A percentile compares a stretch with the other conserved stretches of the same genome.
phyloP scores from a whole-genome alignment of 805 yeast species.

The Wickerhamomyces strasburgensis region DNA sequence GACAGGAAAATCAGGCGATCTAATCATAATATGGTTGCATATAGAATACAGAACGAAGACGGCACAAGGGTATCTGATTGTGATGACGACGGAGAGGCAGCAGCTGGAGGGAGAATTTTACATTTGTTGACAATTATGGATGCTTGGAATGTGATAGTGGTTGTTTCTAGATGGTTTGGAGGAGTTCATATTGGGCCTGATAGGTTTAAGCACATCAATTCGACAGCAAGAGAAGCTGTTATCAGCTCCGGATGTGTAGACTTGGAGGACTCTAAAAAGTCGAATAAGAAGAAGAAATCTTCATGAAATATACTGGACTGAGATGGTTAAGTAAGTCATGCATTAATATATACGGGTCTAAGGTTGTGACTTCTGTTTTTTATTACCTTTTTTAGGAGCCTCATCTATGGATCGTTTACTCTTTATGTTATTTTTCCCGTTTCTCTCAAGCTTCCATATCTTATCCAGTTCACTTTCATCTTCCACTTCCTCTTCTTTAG shows the following conservation, averaged over 20 bases:
- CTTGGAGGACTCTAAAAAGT: conserved; percentile 19
- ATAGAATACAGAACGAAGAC: conserved; percentile 55
- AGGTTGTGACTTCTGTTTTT: conserved; percentile 19
- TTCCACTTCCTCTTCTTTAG: conserved; percentile 4
- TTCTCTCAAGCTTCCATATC: conserved; percentile 24
- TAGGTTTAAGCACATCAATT: conserved; percentile 87
- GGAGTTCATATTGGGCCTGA: conserved; percentile 92
- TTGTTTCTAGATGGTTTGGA: conserved; percentile 84
- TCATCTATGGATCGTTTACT: conserved; percentile 13
- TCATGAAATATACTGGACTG: background rate
- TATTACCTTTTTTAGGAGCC: conserved; percentile 12
- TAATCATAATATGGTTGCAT: conserved; percentile 79
- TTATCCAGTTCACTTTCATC: conserved; percentile 12
- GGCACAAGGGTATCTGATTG: conserved; percentile 72
- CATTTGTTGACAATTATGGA: conserved; percentile 74
- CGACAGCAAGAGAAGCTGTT: conserved; percentile 82
- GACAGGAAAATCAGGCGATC: conserved; percentile 69
- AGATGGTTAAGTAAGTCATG: too few relatives aligned
- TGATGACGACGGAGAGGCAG: conserved; percentile 96
- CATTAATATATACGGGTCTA: too few relatives aligned
- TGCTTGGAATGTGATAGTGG: conserved; percentile 76
- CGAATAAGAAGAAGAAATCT: conserved; percentile 26
- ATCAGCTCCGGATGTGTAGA: conserved; percentile 50
- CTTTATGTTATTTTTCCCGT: conserved; percentile 10
- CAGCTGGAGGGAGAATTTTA: conserved; percentile 85